These are phyloP conservation scores for Papilionanthe hybrid DNA, from an alignment of 116 monocot genomes.

Conservation along the genomic window DNA sequence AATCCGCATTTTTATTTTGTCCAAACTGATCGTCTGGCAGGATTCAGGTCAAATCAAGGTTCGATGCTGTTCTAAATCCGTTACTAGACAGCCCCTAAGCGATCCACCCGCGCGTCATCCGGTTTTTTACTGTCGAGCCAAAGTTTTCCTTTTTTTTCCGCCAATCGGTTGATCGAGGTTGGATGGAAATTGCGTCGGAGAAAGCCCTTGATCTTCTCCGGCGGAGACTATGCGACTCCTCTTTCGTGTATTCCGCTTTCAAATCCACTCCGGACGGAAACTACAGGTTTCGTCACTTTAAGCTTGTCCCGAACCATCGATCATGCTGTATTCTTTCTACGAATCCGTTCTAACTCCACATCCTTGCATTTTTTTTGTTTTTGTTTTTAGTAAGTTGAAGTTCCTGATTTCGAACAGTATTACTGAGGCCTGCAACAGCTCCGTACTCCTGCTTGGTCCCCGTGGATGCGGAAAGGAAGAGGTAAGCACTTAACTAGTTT, in stretches of 20 bases:
- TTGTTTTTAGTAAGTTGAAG: slow-evolving; percentile 66
- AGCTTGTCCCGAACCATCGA: neutral
- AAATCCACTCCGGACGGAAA: slow-evolving; percentile 54
- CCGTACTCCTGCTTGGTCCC: slow-evolving; percentile 82
- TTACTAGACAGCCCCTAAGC: too few relatives aligned
- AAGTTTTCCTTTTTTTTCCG: slow-evolving; percentile 11
- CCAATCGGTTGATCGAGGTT: neutral
- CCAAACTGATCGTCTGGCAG: too few relatives aligned
- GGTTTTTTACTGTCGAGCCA: too few relatives aligned
- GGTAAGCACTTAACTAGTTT: slow-evolving; percentile 21
- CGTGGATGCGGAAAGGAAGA: slow-evolving; percentile 73
- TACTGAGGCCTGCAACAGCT: slow-evolving; percentile 74
- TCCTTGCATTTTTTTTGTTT: neutral
- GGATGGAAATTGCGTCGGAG: slow-evolving; percentile 28
- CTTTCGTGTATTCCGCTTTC: slow-evolving; percentile 46
- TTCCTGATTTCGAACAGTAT: slow-evolving; percentile 67
- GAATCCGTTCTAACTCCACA: neutral
- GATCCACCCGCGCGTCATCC: too few relatives aligned
- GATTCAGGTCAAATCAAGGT: too few relatives aligned
- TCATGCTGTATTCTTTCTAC: neutral
- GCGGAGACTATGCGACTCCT: slow-evolving; percentile 47
- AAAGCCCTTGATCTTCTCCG: slow-evolving; percentile 66
- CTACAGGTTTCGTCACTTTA: slow-evolving; percentile 41
- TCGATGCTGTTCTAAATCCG: too few relatives aligned
- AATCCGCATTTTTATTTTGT: too few relatives aligned